A percentile compares a stretch with the other conserved stretches of the same genome.
phyloP scores from a whole-genome alignment of 805 yeast species.

The Millerago galiae region DNA sequence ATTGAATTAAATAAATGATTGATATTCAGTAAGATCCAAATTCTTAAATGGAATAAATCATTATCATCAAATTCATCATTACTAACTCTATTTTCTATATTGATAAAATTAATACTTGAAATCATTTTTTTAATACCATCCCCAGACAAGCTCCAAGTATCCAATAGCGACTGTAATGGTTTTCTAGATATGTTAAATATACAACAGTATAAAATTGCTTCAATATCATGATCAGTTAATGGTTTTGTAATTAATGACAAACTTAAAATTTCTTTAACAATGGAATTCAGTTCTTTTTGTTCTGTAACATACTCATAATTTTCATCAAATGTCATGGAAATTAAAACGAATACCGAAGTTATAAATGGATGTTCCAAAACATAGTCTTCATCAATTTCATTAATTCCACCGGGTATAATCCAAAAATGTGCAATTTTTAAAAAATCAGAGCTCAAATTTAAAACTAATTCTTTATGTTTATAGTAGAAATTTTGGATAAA shows the following conservation, averaged over 20 bases:
- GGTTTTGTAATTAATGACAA: slow-evolving; percentile 44
- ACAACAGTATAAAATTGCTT: slow-evolving; percentile 49
- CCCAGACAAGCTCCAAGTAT: slow-evolving; percentile 46
- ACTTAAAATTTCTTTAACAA: slow-evolving; percentile 45
- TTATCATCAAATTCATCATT: slow-evolving; percentile 24
- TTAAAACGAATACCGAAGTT: slow-evolving; percentile 44
- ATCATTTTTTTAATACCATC: slow-evolving; percentile 45
- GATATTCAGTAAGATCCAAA: slow-evolving; percentile 45
- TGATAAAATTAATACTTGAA: slow-evolving; percentile 38
- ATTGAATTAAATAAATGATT: slow-evolving; percentile 46
- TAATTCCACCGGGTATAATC: slow-evolving; percentile 59
- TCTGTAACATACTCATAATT: slow-evolving; percentile 41
- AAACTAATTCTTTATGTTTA: slow-evolving; percentile 36
- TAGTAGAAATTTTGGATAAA: slow-evolving; percentile 39
- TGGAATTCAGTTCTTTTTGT: slow-evolving; percentile 39
- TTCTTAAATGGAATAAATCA: slow-evolving; percentile 48
- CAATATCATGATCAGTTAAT: slow-evolving; percentile 54
- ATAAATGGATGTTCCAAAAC: slow-evolving; percentile 48
- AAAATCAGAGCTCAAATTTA: slow-evolving; percentile 40
- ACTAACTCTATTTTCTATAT: slow-evolving; percentile 31
- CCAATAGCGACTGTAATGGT: slow-evolving; percentile 45
- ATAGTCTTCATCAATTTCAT: slow-evolving; percentile 37
- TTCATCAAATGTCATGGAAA: slow-evolving; percentile 53
- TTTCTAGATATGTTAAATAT: slow-evolving; percentile 49
- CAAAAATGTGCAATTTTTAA: slow-evolving; percentile 50